A percentile compares a stretch with the other conserved stretches of the same genome.
Evolutionary conservation across 2,329 filamentous ascomycete genomes (phyloP).

Genomic region (Verticillium isaacii): DNA sequence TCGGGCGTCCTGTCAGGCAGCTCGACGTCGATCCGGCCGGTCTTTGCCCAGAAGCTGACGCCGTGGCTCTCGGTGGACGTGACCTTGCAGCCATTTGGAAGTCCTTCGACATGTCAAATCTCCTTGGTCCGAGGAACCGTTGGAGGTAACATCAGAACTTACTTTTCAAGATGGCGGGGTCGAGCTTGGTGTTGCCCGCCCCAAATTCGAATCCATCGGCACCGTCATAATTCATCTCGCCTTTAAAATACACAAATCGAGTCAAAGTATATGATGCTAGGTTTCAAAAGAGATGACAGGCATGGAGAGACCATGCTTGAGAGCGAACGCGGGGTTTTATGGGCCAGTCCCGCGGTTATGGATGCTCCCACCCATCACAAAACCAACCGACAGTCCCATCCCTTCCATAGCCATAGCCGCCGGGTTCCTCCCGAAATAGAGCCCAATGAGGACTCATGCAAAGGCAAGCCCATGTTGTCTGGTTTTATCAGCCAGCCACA

Average conservation of each 20-base stretch:
- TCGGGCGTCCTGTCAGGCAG: constrained; percentile 18
- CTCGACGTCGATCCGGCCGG: constrained; percentile 22
- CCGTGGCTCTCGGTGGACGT: constrained; percentile 24
- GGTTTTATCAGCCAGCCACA: constrained; percentile 15
- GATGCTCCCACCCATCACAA: no score
- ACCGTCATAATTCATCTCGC: constrained; percentile 17
- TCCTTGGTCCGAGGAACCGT: not conserved
- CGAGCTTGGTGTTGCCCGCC: constrained; percentile 14
- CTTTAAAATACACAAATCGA: no score
- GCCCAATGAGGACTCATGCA: no score
- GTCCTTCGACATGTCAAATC: constrained; percentile 16
- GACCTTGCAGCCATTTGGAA: constrained; percentile 25
- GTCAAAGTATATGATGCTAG: no score
- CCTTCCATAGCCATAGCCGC: no score
- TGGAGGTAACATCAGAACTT: not conserved
- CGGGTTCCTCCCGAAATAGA: no score
- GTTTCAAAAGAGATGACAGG: no score
- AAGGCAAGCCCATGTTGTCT: no score
- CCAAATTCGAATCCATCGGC: constrained; percentile 15
- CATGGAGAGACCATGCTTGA: not conserved
- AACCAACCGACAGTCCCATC: no score
- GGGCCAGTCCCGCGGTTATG: not conserved
- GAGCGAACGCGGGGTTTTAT: not conserved
- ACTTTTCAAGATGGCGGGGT: constrained; percentile 17
- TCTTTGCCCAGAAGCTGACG: constrained; percentile 29